Conservation (phyloP, 1,139 yeast species). For the Pneumocystis jirovecii region DNA sequence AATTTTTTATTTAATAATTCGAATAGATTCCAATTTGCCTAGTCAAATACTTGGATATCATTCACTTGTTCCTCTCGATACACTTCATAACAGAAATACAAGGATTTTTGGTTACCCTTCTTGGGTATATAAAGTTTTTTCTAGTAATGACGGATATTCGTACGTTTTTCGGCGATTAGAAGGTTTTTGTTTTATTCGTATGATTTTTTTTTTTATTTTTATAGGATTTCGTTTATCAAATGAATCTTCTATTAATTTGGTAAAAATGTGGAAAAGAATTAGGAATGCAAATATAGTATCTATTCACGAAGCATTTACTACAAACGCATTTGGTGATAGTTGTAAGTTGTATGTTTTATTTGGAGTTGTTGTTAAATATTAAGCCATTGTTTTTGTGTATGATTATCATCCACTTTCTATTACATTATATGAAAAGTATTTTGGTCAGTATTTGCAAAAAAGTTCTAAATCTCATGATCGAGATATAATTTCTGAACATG, state of each 20-base stretch:
- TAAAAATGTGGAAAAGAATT: constrained; percentile 40
- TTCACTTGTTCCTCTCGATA: constrained; percentile 72
- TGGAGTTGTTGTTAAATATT: constrained; percentile 15
- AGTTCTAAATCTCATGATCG: constrained; percentile 18
- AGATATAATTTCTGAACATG: constrained; percentile 37
- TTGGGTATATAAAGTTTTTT: constrained; percentile 63
- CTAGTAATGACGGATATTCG: constrained; percentile 62
- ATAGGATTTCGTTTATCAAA: constrained; percentile 27
- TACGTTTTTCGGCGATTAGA: constrained; percentile 67
- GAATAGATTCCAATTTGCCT: constrained; percentile 43
- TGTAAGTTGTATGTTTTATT: constrained; percentile 27
- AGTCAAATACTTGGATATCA: constrained; percentile 71
- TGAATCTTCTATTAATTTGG: constrained; percentile 38
- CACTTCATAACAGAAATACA: constrained; percentile 37
- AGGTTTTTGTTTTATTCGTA: constrained; percentile 26
- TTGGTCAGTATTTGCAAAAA: constrained; percentile 29
- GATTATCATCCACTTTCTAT: constrained; percentile 17
- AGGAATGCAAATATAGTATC: constrained; percentile 47
- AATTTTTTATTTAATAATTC: background rate
- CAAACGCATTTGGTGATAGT: constrained; percentile 69
- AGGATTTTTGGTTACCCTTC: constrained; percentile 48
- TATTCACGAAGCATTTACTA: constrained; percentile 70
- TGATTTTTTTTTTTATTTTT: background rate
- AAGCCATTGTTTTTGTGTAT: constrained; percentile 16
- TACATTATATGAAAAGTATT: constrained; percentile 43